Evolutionary conservation across 192 early-diverging fungal species (phyloP).

Genomic region (Backusella australiensis): DNA sequence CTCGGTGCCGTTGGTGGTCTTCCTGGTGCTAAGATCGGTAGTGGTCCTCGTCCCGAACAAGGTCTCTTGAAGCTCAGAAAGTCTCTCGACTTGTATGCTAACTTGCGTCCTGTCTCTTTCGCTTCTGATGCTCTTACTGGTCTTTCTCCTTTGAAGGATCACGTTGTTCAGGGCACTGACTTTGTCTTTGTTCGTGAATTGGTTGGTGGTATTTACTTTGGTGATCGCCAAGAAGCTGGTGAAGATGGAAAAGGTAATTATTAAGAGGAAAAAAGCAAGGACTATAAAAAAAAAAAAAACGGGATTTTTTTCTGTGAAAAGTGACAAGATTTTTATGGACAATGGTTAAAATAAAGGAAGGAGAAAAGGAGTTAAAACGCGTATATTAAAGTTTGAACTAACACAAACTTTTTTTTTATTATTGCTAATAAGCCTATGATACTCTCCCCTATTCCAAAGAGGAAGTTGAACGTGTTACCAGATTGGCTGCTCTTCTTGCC

Average conservation of each 20-base stretch:
- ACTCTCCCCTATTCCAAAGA: conserved; percentile 90
- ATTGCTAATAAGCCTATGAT: conserved; percentile 70
- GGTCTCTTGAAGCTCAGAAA: conserved; percentile 92
- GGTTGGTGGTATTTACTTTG: conserved; percentile 98
- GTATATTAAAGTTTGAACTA: neutral
- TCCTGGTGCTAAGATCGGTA: conserved; percentile 59
- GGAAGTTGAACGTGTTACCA: conserved; percentile 95
- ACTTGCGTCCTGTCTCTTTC: conserved; percentile 95
- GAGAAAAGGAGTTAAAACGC: neutral
- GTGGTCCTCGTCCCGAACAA: conserved; percentile 90
- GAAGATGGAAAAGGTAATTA: conserved; percentile 68
- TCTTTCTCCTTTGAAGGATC: conserved; percentile 89
- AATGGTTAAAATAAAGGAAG: neutral
- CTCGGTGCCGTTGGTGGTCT: conserved; percentile 97
- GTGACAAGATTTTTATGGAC: neutral
- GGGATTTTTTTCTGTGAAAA: neutral
- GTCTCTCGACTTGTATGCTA: conserved; percentile 91
- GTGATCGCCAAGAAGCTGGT: conserved; percentile 84
- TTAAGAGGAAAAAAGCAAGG: neutral
- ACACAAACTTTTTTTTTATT: conserved; percentile 11
- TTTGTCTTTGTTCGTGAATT: conserved; percentile 94
- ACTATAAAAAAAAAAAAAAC: neutral
- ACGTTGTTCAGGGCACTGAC: conserved; percentile 86
- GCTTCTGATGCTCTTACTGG: conserved; percentile 77
- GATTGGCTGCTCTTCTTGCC: conserved; percentile 86